Evolutionary conservation across 2,329 filamentous ascomycete species (phyloP).

Genomic region (Pyrenophora graminea): DNA sequence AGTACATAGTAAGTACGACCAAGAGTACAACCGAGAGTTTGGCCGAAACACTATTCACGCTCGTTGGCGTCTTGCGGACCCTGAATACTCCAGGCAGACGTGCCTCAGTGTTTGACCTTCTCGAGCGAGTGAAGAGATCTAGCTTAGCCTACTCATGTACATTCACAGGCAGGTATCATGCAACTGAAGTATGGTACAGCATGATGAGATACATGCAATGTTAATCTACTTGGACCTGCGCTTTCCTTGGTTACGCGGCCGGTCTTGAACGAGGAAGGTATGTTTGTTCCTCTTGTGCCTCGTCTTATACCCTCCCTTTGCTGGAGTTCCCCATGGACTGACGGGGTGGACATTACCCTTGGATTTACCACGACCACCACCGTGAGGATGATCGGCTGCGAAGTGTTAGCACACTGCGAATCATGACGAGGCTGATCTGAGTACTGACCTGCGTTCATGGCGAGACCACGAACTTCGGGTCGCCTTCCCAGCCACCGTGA

Average conservation of each 20-base stretch:
- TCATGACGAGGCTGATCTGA: neutral
- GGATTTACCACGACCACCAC: constrained; percentile 98
- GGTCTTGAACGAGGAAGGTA: constrained; percentile 83
- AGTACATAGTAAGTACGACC: no score
- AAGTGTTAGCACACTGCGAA: constrained; percentile 16
- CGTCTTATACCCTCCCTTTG: constrained; percentile 91
- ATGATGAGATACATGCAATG: constrained; percentile 11
- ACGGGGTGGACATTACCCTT: constrained; percentile 97
- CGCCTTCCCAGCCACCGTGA: constrained; percentile 92
- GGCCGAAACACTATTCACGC: neutral
- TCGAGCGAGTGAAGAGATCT: no score
- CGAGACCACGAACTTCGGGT: constrained; percentile 93
- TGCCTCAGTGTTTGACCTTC: neutral
- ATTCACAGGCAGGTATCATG: constrained; percentile 12
- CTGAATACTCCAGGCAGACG: neutral
- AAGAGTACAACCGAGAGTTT: neutral
- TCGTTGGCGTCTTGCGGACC: neutral
- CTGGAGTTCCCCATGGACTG: constrained; percentile 92
- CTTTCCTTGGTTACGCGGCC: constrained; percentile 89
- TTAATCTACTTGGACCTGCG: constrained; percentile 55
- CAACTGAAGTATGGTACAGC: constrained; percentile 25
- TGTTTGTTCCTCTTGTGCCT: constrained; percentile 86
- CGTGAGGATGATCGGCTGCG: constrained; percentile 89
- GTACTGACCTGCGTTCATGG: constrained; percentile 86
- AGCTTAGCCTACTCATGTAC: constrained; percentile 2